A percentile compares a stretch with the other conserved stretches of the same genome.
Evolutionary conservation across 75 land plant species (phyloP).

Genomic region (Picea glauca): DNA sequence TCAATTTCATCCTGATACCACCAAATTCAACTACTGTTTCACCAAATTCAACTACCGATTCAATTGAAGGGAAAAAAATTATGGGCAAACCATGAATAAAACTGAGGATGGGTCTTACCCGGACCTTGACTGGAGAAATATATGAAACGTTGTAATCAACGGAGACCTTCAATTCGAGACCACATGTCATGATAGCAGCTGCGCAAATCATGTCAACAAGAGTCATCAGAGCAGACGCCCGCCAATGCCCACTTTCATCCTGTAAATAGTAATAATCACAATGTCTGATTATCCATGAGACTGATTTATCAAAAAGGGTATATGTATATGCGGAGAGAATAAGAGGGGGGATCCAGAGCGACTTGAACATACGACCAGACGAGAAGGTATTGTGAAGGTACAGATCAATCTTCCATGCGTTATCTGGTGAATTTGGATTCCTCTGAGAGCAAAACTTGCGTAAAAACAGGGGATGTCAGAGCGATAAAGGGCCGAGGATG

Average conservation of each 20-base stretch:
- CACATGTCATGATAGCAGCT: constrained; percentile 13
- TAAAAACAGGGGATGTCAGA: background rate
- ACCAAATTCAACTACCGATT: no score
- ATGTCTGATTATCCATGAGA: no score
- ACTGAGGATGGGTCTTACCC: constrained; percentile 3
- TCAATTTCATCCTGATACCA: constrained; percentile 34
- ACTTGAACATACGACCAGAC: constrained; percentile 6
- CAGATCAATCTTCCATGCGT: constrained; percentile 3
- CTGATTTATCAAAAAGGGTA: background rate
- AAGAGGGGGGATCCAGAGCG: background rate
- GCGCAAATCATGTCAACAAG: constrained; percentile 25
- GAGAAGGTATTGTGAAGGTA: constrained; percentile 13
- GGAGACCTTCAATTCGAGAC: constrained; percentile 13
- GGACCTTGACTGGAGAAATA: constrained; percentile 11
- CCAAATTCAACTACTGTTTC: no score
- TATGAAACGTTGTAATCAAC: constrained; percentile 28
- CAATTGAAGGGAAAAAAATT: no score
- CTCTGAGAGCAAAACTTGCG: background rate
- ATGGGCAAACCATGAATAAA: background rate
- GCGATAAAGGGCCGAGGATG: background rate
- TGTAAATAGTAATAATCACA: constrained; percentile 14
- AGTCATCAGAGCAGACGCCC: constrained; percentile 19
- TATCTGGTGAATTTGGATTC: background rate
- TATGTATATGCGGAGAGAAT: background rate
- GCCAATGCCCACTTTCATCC: constrained; percentile 33